Conservation (phyloP, 805 yeast genomes). For the Sungouiella thailandica region DNA sequence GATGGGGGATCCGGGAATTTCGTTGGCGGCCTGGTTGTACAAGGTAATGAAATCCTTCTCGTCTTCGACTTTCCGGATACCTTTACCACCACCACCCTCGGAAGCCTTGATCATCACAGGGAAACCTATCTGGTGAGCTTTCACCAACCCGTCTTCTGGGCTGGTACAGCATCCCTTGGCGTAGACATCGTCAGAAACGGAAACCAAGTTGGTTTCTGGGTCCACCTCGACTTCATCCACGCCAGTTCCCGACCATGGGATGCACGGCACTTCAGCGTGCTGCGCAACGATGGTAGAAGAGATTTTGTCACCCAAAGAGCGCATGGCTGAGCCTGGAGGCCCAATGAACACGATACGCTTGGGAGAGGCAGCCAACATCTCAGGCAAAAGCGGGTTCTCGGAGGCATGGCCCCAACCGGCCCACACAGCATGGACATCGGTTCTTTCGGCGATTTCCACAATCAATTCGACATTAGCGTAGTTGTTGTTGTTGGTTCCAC, state of each 20-base stretch:
- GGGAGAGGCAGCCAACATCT: constrained; percentile 87
- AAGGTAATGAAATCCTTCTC: constrained; percentile 72
- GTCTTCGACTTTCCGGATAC: constrained; percentile 91
- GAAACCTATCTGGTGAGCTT: constrained; percentile 87
- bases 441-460: constrained; percentile 95
- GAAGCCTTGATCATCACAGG: constrained; percentile 99
- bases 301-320: constrained; percentile 98
- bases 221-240: constrained; percentile 78
- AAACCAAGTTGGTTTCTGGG: constrained; percentile 66
- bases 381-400: constrained; percentile 96
- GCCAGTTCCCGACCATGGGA: constrained; percentile 99
- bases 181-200: constrained; percentile 81
- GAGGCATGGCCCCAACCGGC: constrained; percentile 99
- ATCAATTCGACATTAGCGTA: constrained; percentile 97
- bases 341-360: constrained; percentile 91
- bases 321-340: constrained; percentile 99
- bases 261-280: constrained; percentile 97
- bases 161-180: constrained; percentile 80
- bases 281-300: constrained; percentile 98
- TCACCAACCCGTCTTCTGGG: constrained; percentile 84
- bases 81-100: constrained; percentile 99
- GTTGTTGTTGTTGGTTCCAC: constrained; percentile 98
- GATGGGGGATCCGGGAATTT: constrained; percentile 98
- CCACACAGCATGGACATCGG: constrained; percentile 98
- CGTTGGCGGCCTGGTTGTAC: constrained; percentile 92